Base-by-base conservation (phyloP, 768 basidiomycete species). In the Boletus insuetus region DNA sequence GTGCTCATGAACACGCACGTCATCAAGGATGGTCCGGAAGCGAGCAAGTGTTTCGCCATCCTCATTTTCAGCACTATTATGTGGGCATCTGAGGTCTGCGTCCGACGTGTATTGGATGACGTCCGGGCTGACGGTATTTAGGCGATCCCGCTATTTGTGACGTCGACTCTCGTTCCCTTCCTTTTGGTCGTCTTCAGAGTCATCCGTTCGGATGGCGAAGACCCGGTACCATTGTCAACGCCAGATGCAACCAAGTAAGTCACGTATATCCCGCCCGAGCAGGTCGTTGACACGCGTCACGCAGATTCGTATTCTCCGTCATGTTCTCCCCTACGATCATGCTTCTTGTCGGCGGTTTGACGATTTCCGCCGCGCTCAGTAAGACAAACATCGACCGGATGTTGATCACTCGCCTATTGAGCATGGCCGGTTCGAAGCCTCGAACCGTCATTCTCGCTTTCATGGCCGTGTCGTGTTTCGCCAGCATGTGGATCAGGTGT, bases 261-360 rank as follows among this genome's bases (percentile, higher is more conserved):
- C 31, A 8, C n/a, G n/a, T 4, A 29, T 20, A 6, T 12, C 0
- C n/a, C 1, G 12, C 40, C 19, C 16, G 24, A 43, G 20, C 16
- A 12, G 11, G 17, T 29, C 24, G 16, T 29, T 64, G 39, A 65
- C 24, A 13, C 14, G 14, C 6, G 7, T 26, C 16, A 12, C 58
- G 22, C 55, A 96, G 93, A 74, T 93, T 81, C 69, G 82, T 98
- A 53, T 98, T 98, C 70, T 91, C 92, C 0, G 80, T 84, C 46
- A 98, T 98, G 94, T 98, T 99, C 73, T 91, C 91, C 0, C 92
- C 94, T 0, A 99, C 95, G 0, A 97, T 99, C 72, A 96, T 98
- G 92, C 89, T 99, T 35, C 86, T 98, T 47, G 92, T 96, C 60
- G 94, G 94, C 11, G 96, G 97, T 31, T 96, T 98, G 79, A 98